Base-by-base conservation (phyloP, 441 rosid genomes). In the Gossypium lobatum region DNA sequence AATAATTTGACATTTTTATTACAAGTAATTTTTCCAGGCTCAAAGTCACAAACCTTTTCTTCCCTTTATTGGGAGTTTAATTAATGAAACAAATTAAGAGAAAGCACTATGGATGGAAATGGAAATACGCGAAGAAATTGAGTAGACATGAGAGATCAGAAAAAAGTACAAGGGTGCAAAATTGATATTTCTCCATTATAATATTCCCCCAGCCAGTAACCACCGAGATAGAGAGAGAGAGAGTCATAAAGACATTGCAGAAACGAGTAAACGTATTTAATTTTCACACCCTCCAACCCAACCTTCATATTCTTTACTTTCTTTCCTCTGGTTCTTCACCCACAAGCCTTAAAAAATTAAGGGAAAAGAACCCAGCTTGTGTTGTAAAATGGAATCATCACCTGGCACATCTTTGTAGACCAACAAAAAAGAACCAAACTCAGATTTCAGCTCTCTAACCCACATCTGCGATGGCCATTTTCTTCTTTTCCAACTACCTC, bases 201-300 rank as follows among this genome's bases (percentile, higher is more conserved):
- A 85, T 82, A 83, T 86, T 83, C 85, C 85, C 82, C 73, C 77
- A 1, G 87, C 79, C 80, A 75, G 85, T 85, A 79, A 31, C 81
- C 79, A 83, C 83, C 60, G 26, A 73, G 73, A 34, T 81, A 18
- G 21, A 54, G 59, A 21, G 39, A 73, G 67, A 34, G 82, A 71
- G 84, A 28, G 74, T 75, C 67, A 14, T 62, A 76, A 17, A 46
- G 75, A n/a, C 55, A 55, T 59, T 68, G 84, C 83, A 78, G 79
- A 78, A 74, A 61, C 77, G 76, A 86, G 88, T 74, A 21, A 81
- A 86, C 82, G 88, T 81, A 85, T 85, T 91, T 86, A 87, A 87
- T 88, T 86, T 85, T 83, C 90, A 70, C 91, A 81, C 71, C 87
- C 81, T 31, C 91, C 87, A 46, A 79, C 73, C 79, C 71, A 26